Evolutionary conservation across 2,329 filamentous ascomycete genomes (phyloP).

Genomic region (Ophiostoma piceae): DNA sequence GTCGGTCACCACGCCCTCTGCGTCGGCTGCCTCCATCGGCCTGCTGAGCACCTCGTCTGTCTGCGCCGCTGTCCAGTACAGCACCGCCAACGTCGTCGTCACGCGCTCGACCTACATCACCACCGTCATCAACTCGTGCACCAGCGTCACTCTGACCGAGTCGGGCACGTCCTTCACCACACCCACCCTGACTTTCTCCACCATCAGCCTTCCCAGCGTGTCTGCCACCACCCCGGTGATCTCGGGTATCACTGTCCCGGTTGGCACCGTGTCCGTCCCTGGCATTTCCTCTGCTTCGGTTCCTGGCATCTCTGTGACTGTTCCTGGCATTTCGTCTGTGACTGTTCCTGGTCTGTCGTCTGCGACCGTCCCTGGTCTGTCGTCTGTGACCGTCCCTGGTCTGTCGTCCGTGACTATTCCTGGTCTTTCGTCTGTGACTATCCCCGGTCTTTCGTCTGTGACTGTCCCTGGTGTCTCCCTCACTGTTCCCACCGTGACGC

Average conservation of each 20-base stretch:
- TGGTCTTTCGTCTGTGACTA: neutral
- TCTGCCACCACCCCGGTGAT: neutral
- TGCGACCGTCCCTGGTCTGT: too few relatives aligned
- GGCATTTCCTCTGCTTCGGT: neutral
- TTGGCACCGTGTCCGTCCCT: neutral
- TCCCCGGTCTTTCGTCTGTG: neutral
- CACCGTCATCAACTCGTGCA: constrained; percentile 1
- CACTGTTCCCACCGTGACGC: neutral
- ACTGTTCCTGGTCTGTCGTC: too few relatives aligned
- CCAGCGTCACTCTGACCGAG: neutral
- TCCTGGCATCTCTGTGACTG: neutral
- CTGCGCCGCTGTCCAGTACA: constrained; percentile 1
- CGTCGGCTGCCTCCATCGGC: neutral
- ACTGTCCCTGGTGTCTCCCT: neutral
- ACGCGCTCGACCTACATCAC: too few relatives aligned
- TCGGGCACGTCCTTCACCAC: neutral
- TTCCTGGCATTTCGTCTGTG: neutral
- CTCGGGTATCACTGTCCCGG: neutral
- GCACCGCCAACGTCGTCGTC: neutral
- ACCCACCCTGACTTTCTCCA: neutral
- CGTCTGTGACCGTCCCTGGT: too few relatives aligned
- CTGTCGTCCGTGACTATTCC: too few relatives aligned
- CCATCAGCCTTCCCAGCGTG: neutral
- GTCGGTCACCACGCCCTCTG: neutral
- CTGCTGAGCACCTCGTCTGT: neutral